phyloP scores from a whole-genome alignment of 108 stramenopile species.

The Cyclotella cryptica region DNA sequence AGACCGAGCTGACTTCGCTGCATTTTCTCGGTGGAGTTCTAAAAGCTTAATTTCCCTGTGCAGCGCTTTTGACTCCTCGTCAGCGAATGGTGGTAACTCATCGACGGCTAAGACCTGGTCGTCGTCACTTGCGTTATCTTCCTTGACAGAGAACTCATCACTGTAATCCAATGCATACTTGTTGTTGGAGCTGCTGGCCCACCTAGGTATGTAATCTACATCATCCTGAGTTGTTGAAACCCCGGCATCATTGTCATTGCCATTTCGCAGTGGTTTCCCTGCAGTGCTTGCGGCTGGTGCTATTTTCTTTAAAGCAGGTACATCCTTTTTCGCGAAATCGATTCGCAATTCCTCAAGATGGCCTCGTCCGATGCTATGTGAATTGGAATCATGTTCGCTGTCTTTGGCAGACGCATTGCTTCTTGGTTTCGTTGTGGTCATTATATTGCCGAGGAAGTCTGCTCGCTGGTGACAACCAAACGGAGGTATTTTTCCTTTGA shows the following conservation, averaged over 20 bases:
- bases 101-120: conserved; percentile 17
- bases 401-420: conserved; percentile 1
- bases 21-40: conserved; percentile 43
- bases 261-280: background rate
- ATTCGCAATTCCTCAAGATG: background rate
- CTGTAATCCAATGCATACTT: background rate
- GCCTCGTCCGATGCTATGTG: background rate
- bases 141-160: conserved; percentile 18
- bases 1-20: conserved; percentile 26
- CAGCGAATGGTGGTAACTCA: conserved; percentile 47
- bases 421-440: background rate
- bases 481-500: background rate
- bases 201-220: conserved; percentile 26
- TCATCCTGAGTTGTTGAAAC: conserved; percentile 4
- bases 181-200: conserved; percentile 28
- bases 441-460: too few species aligned
- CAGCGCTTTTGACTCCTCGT: conserved; percentile 47
- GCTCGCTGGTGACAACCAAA: too few species aligned
- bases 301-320: background rate
- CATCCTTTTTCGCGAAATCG: conserved; percentile 9
- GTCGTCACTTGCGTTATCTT: conserved; percentile 1
- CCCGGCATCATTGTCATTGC: background rate
- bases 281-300: background rate
- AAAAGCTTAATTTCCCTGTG: conserved; percentile 49
- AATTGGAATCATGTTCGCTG: background rate